Evolutionary conservation across 352 stramenopile species (phyloP), one percentile per base, ranked within the genome.

Genomic region (Globisporangium paddicum): DNA sequence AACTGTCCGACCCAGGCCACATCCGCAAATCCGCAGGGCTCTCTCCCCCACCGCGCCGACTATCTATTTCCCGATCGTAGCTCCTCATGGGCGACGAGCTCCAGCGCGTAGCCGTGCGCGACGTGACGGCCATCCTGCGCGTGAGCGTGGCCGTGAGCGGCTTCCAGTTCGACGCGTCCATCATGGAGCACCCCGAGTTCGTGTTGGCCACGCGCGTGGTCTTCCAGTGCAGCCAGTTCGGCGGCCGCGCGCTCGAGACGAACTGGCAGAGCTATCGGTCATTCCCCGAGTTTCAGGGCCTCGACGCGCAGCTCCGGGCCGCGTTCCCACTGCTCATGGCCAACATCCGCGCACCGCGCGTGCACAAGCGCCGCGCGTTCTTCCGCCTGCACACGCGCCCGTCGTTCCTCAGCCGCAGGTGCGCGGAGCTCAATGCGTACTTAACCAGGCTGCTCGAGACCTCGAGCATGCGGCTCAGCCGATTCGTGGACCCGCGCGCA

Each of bases 131-230:
- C 26, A 73, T 94, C 49, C 56, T 90, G 32, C 72, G 76, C 28
- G 74, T 90, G 38, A 32, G 19, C 18, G 72, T 92, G n/a, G 55
- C 56, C 35, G 79, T 94, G 26, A 64, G 79, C 23, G 71, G 75
- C 40, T 89, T 81, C 42, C 79, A 90, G 60, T 94, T 72, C 60
- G 82, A 94, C 68, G 57, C 73, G 44, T 82, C 71, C 10, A 74
- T 89, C 56, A 94, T 94, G 85, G 75, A 85, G 34, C 73, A 91
- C 40, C 79, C 85, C 6, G 85, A 94, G 69, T 94, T 89, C 62
- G 51, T 77, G 14, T 68, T 94, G 21, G 55, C 73, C 21, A 89
- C 79, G 10, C 55, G 59, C 54, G 69, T 93, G 19, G 72, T 86
- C 3, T 89, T 94, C 64, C 72, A 81, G 52, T 89, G 77, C 58